Evolutionary conservation across 768 basidiomycete genomes (phyloP).

Genomic region (Steccherinum ochraceum): DNA sequence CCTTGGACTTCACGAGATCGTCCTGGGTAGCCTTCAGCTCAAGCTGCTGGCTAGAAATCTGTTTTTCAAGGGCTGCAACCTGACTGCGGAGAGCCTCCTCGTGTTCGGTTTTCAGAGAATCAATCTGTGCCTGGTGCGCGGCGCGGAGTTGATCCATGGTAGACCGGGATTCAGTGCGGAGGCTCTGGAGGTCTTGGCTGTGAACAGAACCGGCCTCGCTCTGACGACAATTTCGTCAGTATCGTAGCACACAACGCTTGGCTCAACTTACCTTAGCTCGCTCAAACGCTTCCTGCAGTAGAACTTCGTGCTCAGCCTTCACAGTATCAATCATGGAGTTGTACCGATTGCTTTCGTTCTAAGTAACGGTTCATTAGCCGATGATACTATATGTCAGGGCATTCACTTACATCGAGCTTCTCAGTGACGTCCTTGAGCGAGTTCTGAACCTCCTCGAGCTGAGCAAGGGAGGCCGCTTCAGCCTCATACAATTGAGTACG

Average conservation of each 20-base stretch:
- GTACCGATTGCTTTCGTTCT: constrained; percentile 71
- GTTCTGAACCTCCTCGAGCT: constrained; percentile 45
- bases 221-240: too few species aligned
- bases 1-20: constrained; percentile 73
- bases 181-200: constrained; percentile 58
- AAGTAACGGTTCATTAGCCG: constrained; percentile 7
- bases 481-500: constrained; percentile 43
- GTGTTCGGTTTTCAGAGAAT: constrained; percentile 61
- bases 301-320: constrained; percentile 54
- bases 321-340: constrained; percentile 58
- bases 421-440: constrained; percentile 48
- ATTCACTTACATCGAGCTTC: constrained; percentile 58
- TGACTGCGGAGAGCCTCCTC: constrained; percentile 52
- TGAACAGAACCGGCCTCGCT: constrained; percentile 76
- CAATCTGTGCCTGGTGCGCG: constrained; percentile 54
- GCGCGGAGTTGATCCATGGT: constrained; percentile 65
- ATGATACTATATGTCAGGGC: not conserved
- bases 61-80: constrained; percentile 53
- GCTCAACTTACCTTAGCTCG: constrained; percentile 69
- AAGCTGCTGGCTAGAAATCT: constrained; percentile 51
- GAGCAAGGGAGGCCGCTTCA: constrained; percentile 41
- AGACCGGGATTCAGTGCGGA: constrained; percentile 59
- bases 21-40: constrained; percentile 84
- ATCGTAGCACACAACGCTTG: too few species aligned
- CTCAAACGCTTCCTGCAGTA: constrained; percentile 66